Conservation (phyloP, 164 flowering plant species). For the Pachysandra terminalis region DNA sequence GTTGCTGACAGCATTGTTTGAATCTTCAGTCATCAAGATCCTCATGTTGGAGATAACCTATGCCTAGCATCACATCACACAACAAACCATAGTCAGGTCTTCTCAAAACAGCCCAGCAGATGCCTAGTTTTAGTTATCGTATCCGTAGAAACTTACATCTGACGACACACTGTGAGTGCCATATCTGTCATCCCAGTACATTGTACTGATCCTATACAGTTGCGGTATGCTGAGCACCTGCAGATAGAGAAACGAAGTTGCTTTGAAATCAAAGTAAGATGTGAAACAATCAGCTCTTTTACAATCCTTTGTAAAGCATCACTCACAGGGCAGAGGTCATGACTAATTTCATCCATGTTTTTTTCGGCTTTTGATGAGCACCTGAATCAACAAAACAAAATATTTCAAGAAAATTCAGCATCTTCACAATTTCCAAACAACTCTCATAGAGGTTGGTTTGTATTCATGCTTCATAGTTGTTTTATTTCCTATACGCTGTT, state of each 20-base stretch:
- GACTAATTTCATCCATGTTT: conserved; percentile 94
- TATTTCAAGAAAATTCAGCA: not conserved
- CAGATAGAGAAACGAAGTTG: conserved; percentile 11
- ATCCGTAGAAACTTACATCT: conserved; percentile 74
- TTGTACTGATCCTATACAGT: conserved; percentile 92
- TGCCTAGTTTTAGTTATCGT: no score
- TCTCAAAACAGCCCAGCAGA: no score
- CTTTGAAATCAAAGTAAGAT: conserved; percentile 7
- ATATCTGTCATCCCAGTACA: conserved; percentile 99
- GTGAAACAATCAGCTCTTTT: not conserved
- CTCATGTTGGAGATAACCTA: conserved; percentile 68
- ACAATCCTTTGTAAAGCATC: conserved; percentile 4
- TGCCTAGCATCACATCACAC: no score
- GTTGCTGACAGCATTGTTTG: conserved; percentile 62
- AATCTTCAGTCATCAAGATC: conserved; percentile 69
- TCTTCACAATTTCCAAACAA: no score
- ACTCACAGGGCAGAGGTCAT: conserved; percentile 88
- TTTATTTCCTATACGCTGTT: no score
- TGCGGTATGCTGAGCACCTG: conserved; percentile 99
- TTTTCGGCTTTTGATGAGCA: conserved; percentile 97
- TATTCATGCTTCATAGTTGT: no score
- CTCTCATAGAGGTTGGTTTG: no score
- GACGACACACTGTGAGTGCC: conserved; percentile 92
- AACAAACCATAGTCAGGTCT: conserved; percentile 12
- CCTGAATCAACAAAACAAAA: conserved; percentile 40